Base-by-base conservation (phyloP, 192 early-diverging fungal species). In the Phlyctochytrium arcticum region DNA sequence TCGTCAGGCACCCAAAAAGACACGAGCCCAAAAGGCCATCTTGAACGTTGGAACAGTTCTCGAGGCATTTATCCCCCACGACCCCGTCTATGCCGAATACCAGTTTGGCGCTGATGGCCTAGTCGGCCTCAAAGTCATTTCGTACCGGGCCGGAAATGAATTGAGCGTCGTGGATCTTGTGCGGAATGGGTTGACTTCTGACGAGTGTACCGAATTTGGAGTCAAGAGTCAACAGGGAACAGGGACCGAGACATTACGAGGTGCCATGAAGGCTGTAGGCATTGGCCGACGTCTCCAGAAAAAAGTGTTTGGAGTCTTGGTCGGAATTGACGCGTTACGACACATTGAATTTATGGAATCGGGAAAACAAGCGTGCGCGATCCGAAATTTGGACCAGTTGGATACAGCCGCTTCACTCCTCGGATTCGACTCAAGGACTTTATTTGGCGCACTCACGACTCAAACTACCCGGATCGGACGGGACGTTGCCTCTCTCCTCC, bases 81-180 rank as follows among this genome's bases (percentile, higher is more conserved):
- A n/a, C n/a, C n/a, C 85, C 8, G 68, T 85, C 50, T 96, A 88
- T 76, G 78, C 87, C 33, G 92, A 96, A 70, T 79, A 91, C 62
- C 94, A 98, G 77, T 98, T 92, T 69, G 88, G 87, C 70, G 87
- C 87, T 35, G 70, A 86, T 29, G 91, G 93, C 39, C 82, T 98
- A 60, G 68, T 88, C 6, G 95, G 94, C 42, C 70, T 83, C 32
- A 94, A 95, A 71, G 50, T 75, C 31, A 76, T 95, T 68, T 80
- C 87, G 69, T 95, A 93, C 68, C 79, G 94, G 60, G 76, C 79
- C 4, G 78, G 79, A 12, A n/a, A n/a, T n/a, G n/a, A n/a, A n/a
- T n/a, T n/a, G n/a, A n/a, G n/a, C n/a, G 50, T 71, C 2, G 70
- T 66, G 10, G 63, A 79, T 32, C 48, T 47, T 60, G 93, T 93